Evolutionary conservation across 768 basidiomycete genomes (phyloP).

Genomic region (Tremella fuciformis): DNA sequence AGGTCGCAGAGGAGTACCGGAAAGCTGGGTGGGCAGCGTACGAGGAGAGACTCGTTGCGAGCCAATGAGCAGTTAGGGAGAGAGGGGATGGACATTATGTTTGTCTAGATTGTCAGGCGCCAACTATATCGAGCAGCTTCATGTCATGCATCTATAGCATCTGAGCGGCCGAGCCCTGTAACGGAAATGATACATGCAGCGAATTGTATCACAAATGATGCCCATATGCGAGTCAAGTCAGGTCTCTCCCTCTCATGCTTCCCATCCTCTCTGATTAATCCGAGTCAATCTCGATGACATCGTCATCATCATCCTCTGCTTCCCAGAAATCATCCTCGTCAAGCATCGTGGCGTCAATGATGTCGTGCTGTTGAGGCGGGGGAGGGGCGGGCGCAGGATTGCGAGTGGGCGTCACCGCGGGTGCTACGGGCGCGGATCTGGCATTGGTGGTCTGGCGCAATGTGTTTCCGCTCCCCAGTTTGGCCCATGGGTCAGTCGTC

Average conservation of each 20-base stretch:
- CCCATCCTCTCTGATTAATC: conserved; percentile 56
- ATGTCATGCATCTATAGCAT: too few relatives aligned
- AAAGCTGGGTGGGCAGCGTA: conserved; percentile 90
- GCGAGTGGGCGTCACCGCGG: conserved; percentile 53
- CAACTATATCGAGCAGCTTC: too few relatives aligned
- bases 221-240: conserved; percentile 3
- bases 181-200: not conserved
- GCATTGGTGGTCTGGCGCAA: conserved; percentile 13
- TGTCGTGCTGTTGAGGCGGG: conserved; percentile 17
- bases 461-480: conserved; percentile 49
- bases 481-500: conserved; percentile 53
- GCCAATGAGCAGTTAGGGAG: not conserved
- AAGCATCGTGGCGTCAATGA: conserved; percentile 40
- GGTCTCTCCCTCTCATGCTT: conserved; percentile 1
- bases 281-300: conserved; percentile 79
- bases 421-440: not conserved
- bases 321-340: conserved; percentile 57
- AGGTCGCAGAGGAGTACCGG: conserved; percentile 73
- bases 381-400: conserved; percentile 58
- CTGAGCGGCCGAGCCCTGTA: too few relatives aligned
- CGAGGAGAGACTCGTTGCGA: conserved; percentile 56
- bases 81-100: too few relatives aligned
- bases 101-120: too few relatives aligned
- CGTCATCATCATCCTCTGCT: conserved; percentile 71
- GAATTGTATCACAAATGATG: not conserved